Percentiles rank a stretch among this genome's conserved stretches.
phyloP scores from a whole-genome alignment of 306 rosid species.

The Pterocarpus santalinus region DNA sequence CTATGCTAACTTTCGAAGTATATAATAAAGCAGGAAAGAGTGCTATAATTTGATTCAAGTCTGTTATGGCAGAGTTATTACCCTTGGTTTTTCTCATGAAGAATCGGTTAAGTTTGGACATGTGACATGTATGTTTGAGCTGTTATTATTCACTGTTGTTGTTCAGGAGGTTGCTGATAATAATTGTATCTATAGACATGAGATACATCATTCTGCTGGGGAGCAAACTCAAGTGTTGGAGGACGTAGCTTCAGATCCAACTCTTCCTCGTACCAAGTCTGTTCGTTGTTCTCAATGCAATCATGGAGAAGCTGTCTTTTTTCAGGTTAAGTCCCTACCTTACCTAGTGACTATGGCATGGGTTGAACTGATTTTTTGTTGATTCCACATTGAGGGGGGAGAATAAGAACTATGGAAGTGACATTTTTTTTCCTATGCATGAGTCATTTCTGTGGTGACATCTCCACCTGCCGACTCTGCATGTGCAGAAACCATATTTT shows the following conservation, averaged over 20 bases:
- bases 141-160: conserved; percentile 4
- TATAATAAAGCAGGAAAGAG: no score
- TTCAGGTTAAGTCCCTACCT: conserved; percentile 62
- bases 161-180: conserved; percentile 81
- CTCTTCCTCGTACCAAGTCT: conserved; percentile 87
- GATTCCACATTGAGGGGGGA: neutral
- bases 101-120: neutral
- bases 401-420: no score
- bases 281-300: conserved; percentile 85
- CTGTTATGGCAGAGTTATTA: neutral
- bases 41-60: neutral
- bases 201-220: conserved; percentile 76
- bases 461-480: neutral
- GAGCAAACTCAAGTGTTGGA: conserved; percentile 75
- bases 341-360: conserved; percentile 1
- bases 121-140: neutral
- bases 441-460: no score
- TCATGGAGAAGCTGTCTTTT: conserved; percentile 93
- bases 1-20: no score
- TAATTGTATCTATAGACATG: conserved; percentile 76
- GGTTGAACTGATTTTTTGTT: neutral
- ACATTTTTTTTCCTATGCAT: no score
- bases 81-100: neutral
- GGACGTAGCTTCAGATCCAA: conserved; percentile 91
- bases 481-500: neutral